These are phyloP conservation scores for Ploettnerulaceae sp. DNA, from an alignment of 2,329 filamentous ascomycete genomes.

Conservation along the genomic window DNA sequence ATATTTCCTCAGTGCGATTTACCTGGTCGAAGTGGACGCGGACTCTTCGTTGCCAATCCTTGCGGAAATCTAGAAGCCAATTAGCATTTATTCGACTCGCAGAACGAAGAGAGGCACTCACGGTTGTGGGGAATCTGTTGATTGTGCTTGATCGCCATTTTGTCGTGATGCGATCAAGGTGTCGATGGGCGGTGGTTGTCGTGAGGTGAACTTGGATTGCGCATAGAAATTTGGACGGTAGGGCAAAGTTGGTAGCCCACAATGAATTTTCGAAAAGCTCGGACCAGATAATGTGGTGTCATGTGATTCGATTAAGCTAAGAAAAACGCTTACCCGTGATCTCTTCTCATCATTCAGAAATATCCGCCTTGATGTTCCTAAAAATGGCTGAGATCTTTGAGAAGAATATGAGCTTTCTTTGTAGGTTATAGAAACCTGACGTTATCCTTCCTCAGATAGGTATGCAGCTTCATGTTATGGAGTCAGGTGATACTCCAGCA, in stretches of 20 bases:
- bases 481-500: too few relatives aligned
- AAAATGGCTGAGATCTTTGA: too few relatives aligned
- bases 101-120: constrained; percentile 45
- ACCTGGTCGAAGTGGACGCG: constrained; percentile 99
- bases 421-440: not conserved
- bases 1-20: constrained; percentile 38
- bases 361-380: too few relatives aligned
- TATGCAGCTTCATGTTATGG: too few relatives aligned
- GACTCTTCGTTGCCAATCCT: constrained; percentile 99
- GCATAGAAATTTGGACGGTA: too few relatives aligned
- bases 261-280: too few relatives aligned
- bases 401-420: not conserved
- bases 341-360: too few relatives aligned
- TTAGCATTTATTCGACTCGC: constrained; percentile 33
- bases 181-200: constrained; percentile 27
- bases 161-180: constrained; percentile 31
- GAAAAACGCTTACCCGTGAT: too few relatives aligned
- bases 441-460: not conserved
- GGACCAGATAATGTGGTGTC: too few relatives aligned
- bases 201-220: constrained; percentile 10
- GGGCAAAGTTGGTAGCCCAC: too few relatives aligned
- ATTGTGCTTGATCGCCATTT: constrained; percentile 97
- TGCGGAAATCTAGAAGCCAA: constrained; percentile 76
- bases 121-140: constrained; percentile 96
- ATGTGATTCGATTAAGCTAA: too few relatives aligned